Conservation (phyloP, 345 rosid genomes). For the Aquilaria sinensis region DNA sequence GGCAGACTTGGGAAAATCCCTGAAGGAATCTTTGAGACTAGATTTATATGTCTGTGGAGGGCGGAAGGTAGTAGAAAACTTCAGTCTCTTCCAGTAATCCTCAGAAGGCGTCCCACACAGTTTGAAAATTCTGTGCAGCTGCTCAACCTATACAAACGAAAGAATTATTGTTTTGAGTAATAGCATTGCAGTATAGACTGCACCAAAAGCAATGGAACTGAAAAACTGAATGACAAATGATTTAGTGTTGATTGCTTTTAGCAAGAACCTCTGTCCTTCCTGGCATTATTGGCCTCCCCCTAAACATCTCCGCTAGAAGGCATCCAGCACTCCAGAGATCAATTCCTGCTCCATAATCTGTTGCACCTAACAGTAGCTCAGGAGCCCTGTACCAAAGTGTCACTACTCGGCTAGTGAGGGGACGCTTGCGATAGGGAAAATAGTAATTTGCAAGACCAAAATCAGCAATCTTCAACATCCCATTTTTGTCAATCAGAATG, state of each 20-base stretch:
- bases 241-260: neutral
- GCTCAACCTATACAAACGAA: conserved; percentile 55
- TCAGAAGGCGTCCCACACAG: conserved; percentile 87
- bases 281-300: conserved; percentile 47
- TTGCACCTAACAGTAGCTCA: conserved; percentile 53
- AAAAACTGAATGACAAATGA: neutral
- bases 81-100: conserved; percentile 77
- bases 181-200: neutral
- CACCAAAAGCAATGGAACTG: neutral
- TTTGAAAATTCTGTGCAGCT: conserved; percentile 75
- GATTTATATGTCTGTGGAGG: conserved; percentile 43
- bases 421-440: conserved; percentile 26
- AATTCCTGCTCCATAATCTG: conserved; percentile 50
- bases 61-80: conserved; percentile 51
- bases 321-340: conserved; percentile 74
- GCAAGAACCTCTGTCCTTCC: conserved; percentile 50
- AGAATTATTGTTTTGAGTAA: conserved; percentile 4
- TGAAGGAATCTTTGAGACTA: conserved; percentile 27
- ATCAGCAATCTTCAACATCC: conserved; percentile 53
- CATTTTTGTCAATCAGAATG: conserved; percentile 45
- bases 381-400: conserved; percentile 70
- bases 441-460: conserved; percentile 58
- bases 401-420: conserved; percentile 54
- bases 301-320: conserved; percentile 63
- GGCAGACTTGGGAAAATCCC: conserved; percentile 40